Evolutionary conservation across 2,329 filamentous ascomycete species (phyloP), one percentile per base, ranked within the genome.

Genomic region (Laburnicola sp.): DNA sequence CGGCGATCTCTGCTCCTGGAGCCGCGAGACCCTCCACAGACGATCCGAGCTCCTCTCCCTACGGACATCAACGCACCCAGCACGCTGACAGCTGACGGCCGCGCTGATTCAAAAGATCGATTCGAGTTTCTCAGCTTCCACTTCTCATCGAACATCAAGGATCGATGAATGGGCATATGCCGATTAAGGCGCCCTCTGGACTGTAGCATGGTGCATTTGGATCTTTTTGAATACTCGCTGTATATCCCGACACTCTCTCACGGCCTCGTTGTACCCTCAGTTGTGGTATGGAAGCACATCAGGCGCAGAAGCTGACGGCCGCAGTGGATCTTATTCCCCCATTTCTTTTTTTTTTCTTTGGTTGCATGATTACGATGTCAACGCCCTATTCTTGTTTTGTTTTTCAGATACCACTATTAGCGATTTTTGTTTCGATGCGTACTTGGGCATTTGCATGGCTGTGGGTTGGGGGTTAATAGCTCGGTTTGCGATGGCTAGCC

Each of bases 1-100:
- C 86, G 91, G 58, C 91, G 93, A 67, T 95, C 90, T 53, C 79
- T 96, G 38, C 76, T 92, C 26, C 80, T 96, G 23, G 92, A 97
- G 70, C 92, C 92, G 7, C 81, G 87, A 40, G 86, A 88, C 65
- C 52, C 57, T 37, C 63, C 65, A 26, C 66, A 64, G 35, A 58
- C 60, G 3, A 49, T 58, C 26, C 65, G 63, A 39, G 61, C 55
- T 6, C 45, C 65, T 28, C 61, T 65, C 16, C 59, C 59, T 11
- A 50, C 65, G 11, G 67, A 70, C 38, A 66, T 58, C 46, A 64
- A 57, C 46, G 51, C 58, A 16, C 52, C 60, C 48, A 59, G 63
- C 52, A 62, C 56, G 10, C 51, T 69, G 35, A 58, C 65, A 6
- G 58, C 61, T 10, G 68, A 69, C 32, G 68, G 50, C 36, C 68